Conservation (phyloP, 140 eudicot genomes). For the Stevia rebaudiana region DNA sequence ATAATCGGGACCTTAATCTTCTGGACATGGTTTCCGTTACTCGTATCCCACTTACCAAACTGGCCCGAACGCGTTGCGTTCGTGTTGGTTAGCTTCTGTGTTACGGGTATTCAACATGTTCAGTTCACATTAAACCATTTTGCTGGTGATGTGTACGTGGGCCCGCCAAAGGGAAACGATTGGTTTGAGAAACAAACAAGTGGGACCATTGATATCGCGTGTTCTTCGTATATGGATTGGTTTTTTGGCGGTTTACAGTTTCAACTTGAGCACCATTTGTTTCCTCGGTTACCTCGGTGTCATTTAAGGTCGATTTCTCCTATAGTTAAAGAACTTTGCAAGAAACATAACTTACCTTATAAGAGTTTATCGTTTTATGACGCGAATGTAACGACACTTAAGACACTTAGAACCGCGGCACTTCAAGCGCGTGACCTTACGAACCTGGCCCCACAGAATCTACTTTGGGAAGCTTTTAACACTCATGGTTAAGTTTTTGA, state of each 20-base stretch:
- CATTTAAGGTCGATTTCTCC: conserved; percentile 85
- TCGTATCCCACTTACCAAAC: conserved; percentile 66
- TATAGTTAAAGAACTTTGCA: conserved; percentile 54
- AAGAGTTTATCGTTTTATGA: conserved; percentile 55
- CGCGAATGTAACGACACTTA: conserved; percentile 58
- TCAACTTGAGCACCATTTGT: conserved; percentile 84
- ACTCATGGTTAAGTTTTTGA: conserved; percentile 55
- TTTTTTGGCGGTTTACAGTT: conserved; percentile 80
- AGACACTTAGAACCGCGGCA: conserved; percentile 68
- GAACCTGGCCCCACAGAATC: conserved; percentile 40
- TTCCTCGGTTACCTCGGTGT: conserved; percentile 82
- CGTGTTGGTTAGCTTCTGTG: conserved; percentile 61
- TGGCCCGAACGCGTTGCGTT: conserved; percentile 71
- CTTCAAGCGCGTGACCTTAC: conserved; percentile 60
- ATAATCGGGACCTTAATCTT: conserved; percentile 66
- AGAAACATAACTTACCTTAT: conserved; percentile 74
- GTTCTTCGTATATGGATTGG: conserved; percentile 82
- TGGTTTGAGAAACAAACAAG: conserved; percentile 88
- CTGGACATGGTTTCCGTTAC: conserved; percentile 92
- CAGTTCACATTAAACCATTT: conserved; percentile 80
- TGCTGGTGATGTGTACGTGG: conserved; percentile 66
- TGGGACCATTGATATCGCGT: conserved; percentile 74
- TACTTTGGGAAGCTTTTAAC: conserved; percentile 82
- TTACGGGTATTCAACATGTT: conserved; percentile 59
- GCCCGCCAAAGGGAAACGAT: conserved; percentile 62